Percentiles rank a stretch among this genome's conserved stretches.
Conservation (phyloP, 768 basidiomycete species). For the Coprinopsis strossmayeri region DNA sequence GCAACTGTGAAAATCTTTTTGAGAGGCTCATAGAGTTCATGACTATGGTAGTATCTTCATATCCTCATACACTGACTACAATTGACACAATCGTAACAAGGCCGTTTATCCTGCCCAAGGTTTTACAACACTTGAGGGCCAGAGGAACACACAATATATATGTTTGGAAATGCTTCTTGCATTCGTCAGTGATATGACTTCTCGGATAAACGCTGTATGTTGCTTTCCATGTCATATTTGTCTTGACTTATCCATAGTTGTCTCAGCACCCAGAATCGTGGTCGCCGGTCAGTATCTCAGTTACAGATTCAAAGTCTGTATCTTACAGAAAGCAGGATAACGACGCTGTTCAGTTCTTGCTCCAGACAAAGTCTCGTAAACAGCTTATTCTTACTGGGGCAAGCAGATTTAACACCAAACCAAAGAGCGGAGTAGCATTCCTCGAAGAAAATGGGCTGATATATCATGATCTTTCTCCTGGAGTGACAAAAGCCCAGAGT, state of each 20-base stretch:
- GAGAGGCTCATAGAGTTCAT: constrained; percentile 85
- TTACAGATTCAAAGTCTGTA: background rate
- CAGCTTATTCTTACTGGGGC: constrained; percentile 80
- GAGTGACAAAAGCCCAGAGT: constrained; percentile 52
- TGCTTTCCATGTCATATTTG: constrained; percentile 10
- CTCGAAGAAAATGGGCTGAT: constrained; percentile 92
- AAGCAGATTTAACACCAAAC: constrained; percentile 85
- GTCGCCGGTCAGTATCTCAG: constrained; percentile 46
- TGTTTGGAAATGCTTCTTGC: constrained; percentile 84
- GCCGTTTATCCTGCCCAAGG: constrained; percentile 73
- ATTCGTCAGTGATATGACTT: constrained; percentile 85
- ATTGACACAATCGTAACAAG: constrained; percentile 29
- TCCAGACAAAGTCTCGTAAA: constrained; percentile 76
- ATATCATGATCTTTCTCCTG: constrained; percentile 54
- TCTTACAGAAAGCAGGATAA: constrained; percentile 36
- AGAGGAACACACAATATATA: constrained; percentile 76
- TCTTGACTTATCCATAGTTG: constrained; percentile 4
- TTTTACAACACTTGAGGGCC: constrained; percentile 49
- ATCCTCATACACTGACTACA: background rate
- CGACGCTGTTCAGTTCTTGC: constrained; percentile 49
- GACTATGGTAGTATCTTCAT: constrained; percentile 53
- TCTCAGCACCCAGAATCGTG: constrained; percentile 44
- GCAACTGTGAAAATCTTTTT: constrained; percentile 94
- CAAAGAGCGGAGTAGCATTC: constrained; percentile 84
- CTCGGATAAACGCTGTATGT: constrained; percentile 42